Conservation (phyloP, 768 basidiomycete species). For the Gymnopilus junonius region DNA sequence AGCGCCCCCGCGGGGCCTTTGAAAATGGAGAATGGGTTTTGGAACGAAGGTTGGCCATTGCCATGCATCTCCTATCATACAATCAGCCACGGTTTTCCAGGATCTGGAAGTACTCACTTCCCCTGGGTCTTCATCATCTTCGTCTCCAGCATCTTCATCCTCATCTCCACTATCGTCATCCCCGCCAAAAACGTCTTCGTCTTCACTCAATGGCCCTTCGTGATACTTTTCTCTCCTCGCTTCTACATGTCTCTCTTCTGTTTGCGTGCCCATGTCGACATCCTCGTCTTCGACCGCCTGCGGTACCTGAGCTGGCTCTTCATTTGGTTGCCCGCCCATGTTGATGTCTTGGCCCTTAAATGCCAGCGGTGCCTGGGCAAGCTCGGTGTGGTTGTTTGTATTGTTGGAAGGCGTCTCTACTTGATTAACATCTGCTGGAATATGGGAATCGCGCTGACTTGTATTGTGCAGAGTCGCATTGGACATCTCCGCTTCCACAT, state of each 20-base stretch:
- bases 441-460: too few species aligned
- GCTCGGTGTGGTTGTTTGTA: not conserved
- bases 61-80: not conserved
- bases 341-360: not conserved
- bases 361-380: not conserved
- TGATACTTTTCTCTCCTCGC: not conserved
- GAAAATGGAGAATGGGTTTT: constrained; percentile 1
- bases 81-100: not conserved
- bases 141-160: not conserved
- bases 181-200: not conserved
- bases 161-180: not conserved
- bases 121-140: not conserved
- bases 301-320: not conserved
- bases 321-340: not conserved
- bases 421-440: too few species aligned
- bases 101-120: not conserved
- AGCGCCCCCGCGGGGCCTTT: constrained; percentile 1
- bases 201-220: not conserved
- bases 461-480: too few species aligned
- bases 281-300: not conserved
- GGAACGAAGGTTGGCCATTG: not conserved
- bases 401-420: too few species aligned
- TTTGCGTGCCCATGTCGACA: not conserved
- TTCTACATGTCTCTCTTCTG: not conserved
- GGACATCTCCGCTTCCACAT: too few species aligned